These are phyloP conservation scores for Sistotremastrum suecicum DNA, from an alignment of 768 basidiomycete species.

Conservation along the genomic window DNA sequence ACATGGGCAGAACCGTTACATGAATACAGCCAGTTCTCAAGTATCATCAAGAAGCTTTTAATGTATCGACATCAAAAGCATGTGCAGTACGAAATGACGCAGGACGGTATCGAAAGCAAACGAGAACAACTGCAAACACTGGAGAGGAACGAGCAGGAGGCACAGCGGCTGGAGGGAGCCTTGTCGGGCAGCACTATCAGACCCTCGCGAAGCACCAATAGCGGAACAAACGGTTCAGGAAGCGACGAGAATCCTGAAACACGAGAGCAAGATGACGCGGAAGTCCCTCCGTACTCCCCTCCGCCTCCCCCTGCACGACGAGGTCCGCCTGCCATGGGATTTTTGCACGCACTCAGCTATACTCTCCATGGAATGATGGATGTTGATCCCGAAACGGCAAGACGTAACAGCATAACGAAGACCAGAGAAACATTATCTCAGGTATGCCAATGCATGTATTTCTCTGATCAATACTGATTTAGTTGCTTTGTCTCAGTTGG, in stretches of 20 bases:
- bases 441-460: constrained; percentile 27
- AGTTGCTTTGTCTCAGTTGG: constrained; percentile 41
- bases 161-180: constrained; percentile 78
- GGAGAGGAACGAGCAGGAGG: constrained; percentile 87
- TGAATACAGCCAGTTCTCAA: constrained; percentile 89
- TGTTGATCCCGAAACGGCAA: constrained; percentile 90
- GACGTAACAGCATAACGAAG: constrained; percentile 87
- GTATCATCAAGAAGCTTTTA: constrained; percentile 88
- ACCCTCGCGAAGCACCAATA: not conserved
- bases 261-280: constrained; percentile 20
- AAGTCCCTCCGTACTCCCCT: constrained; percentile 24
- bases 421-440: constrained; percentile 92
- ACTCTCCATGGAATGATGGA: constrained; percentile 98
- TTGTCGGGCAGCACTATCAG: not conserved
- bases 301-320: constrained; percentile 62
- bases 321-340: constrained; percentile 65
- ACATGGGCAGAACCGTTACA: constrained; percentile 93
- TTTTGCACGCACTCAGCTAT: constrained; percentile 85
- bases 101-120: constrained; percentile 76
- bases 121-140: constrained; percentile 76
- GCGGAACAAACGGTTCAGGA: constrained; percentile 4
- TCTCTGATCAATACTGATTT: not conserved
- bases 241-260: constrained; percentile 26
- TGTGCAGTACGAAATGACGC: constrained; percentile 94
- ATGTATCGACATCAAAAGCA: constrained; percentile 97